These are phyloP conservation scores for Xylariaceae sp. DNA, from an alignment of 2,329 filamentous ascomycete genomes.

Conservation along the genomic window DNA sequence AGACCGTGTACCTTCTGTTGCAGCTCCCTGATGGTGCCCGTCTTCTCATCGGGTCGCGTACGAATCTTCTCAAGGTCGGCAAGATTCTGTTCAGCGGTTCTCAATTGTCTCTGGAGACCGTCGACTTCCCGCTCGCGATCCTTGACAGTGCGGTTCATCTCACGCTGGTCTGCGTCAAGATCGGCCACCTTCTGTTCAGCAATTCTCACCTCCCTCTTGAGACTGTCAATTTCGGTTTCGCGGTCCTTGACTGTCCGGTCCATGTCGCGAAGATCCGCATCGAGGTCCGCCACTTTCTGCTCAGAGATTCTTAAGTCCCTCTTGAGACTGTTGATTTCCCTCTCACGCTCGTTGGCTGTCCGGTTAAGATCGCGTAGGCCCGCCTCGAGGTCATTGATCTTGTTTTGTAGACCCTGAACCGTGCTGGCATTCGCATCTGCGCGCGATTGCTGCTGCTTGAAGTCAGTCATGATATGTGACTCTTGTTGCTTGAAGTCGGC, in stretches of 20 bases:
- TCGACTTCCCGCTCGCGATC: neutral
- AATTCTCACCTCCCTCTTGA: neutral
- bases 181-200: no score
- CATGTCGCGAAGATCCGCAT: neutral
- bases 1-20: neutral
- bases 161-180: neutral
- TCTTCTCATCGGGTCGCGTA: neutral
- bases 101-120: neutral
- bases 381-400: neutral
- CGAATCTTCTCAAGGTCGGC: neutral
- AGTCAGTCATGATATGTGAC: constrained; percentile 40
- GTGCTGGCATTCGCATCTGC: constrained; percentile 36
- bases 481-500: constrained; percentile 52
- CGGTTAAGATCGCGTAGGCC: neutral
- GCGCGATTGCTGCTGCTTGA: constrained; percentile 46
- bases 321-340: neutral
- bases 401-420: constrained; percentile 52
- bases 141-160: neutral
- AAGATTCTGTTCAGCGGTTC: neutral
- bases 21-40: neutral
- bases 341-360: neutral
- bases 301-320: neutral
- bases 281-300: neutral
- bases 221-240: neutral
- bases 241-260: neutral